Evolutionary conservation across 2,329 filamentous ascomycete species (phyloP).

Genomic region (Diaporthe ilicicola): DNA sequence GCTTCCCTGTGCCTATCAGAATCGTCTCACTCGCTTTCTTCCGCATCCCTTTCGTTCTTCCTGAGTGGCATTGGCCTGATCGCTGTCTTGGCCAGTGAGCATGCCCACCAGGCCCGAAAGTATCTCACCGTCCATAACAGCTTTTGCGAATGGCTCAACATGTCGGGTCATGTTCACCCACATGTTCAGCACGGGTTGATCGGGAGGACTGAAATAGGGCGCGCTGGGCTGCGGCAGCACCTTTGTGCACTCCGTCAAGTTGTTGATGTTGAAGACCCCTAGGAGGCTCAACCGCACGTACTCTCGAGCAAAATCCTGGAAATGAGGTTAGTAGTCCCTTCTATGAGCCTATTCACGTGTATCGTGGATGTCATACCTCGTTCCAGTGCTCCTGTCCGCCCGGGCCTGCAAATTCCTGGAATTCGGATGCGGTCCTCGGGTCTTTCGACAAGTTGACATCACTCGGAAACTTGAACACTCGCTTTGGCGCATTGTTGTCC

Average conservation of each 20-base stretch:
- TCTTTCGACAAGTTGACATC: conserved; percentile 19
- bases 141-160: conserved; percentile 6
- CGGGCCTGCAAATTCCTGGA: not conserved
- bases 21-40: not conserved
- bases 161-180: conserved; percentile 6
- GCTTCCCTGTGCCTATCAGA: too few relatives aligned
- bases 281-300: conserved; percentile 54
- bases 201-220: conserved; percentile 6
- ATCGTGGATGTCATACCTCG: not conserved
- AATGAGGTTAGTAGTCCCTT: not conserved
- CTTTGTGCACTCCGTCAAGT: conserved; percentile 53
- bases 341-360: fast-evolving
- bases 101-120: not conserved
- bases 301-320: conserved; percentile 45
- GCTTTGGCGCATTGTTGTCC: conserved; percentile 40
- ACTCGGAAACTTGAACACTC: conserved; percentile 44
- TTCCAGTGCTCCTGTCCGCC: conserved; percentile 21
- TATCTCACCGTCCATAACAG: not conserved
- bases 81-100: not conserved
- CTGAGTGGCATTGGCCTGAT: not conserved
- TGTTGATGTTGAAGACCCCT: conserved; percentile 54
- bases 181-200: conserved; percentile 7
- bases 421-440: conserved; percentile 1
- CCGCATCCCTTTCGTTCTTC: not conserved
- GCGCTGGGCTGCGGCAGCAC: conserved; percentile 40